These are phyloP conservation scores for Apiotrichum gracile DNA, from an alignment of 1,284 basidiomycete species.

Conservation along the genomic window DNA sequence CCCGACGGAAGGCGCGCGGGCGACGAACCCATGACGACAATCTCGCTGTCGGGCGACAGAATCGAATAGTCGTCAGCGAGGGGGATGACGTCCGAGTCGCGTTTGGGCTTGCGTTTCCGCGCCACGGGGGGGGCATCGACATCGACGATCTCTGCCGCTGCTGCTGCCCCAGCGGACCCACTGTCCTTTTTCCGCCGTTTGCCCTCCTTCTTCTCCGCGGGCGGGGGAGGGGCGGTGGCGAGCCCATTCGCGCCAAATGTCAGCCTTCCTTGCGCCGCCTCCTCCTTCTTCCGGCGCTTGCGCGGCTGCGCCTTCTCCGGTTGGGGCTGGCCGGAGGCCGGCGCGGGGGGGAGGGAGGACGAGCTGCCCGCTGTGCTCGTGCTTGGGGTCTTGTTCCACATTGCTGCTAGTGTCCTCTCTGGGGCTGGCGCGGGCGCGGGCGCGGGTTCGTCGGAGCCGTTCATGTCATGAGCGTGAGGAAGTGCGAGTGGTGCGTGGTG, in stretches of 20 bases:
- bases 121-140: too few species aligned
- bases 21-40: background rate
- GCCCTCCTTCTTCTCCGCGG: background rate
- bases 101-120: background rate
- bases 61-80: background rate
- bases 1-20: background rate
- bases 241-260: constrained; percentile 7
- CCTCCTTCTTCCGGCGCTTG: constrained; percentile 14
- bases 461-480: too few species aligned
- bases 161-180: background rate
- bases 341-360: background rate
- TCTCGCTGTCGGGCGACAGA: background rate
- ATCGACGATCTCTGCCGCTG: too few species aligned
- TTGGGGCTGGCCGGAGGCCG: too few species aligned
- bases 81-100: background rate
- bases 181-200: background rate
- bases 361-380: background rate
- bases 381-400: background rate
- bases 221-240: constrained; percentile 3
- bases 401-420: background rate
- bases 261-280: constrained; percentile 6
- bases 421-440: background rate
- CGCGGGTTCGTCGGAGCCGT: too few species aligned
- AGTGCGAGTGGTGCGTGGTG: too few species aligned
- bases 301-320: background rate